Percentiles rank a stretch among this genome's conserved stretches.
phyloP scores from a whole-genome alignment of 208 protist species.

The Trypanosomatidae sp. region DNA sequence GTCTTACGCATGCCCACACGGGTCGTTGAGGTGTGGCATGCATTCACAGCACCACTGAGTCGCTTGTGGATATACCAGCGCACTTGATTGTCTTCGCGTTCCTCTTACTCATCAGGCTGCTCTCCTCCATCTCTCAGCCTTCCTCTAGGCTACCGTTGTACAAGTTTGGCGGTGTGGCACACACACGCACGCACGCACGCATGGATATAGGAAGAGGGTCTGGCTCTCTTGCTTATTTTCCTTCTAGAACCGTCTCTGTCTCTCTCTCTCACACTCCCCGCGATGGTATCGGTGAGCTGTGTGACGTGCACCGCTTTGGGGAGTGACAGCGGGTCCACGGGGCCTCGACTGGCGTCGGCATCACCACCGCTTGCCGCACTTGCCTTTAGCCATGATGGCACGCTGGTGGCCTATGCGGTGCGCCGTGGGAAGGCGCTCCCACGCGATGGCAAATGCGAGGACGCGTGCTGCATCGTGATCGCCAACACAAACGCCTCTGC shows the following conservation, averaged over 20 bases:
- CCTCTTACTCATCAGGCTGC: neutral
- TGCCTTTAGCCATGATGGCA: constrained; percentile 10
- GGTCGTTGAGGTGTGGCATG: neutral
- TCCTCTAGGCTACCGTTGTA: neutral
- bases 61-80: neutral
- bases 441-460: constrained; percentile 2
- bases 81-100: neutral
- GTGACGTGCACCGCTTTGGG: neutral
- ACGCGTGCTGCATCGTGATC: constrained; percentile 11
- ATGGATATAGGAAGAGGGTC: neutral
- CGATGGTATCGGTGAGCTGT: neutral
- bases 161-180: neutral
- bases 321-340: neutral
- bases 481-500: neutral
- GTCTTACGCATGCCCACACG: neutral
- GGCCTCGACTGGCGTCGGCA: neutral
- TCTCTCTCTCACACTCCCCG: neutral
- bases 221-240: neutral
- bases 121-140: neutral
- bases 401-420: constrained; percentile 19
- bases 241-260: neutral
- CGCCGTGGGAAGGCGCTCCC: constrained; percentile 6
- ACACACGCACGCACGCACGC: neutral
- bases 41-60: neutral
- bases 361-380: constrained; percentile 12